Evolutionary conservation across 495 filamentous ascomycete species (phyloP).

Genomic region (Choiromyces venosus): DNA sequence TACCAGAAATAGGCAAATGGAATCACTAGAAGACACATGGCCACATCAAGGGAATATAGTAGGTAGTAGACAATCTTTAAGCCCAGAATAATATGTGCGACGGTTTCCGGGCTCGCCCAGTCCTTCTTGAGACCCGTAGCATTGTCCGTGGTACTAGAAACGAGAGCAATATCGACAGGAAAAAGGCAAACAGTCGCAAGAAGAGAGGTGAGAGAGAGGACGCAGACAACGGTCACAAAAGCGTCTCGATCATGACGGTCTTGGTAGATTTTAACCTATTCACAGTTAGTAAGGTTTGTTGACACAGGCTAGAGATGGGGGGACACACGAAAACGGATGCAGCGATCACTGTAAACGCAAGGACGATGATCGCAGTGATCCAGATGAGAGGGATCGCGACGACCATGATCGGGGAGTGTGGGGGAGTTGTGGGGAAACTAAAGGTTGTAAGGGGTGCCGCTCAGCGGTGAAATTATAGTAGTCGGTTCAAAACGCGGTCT

Average conservation of each 20-base stretch:
- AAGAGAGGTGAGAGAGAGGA: slow-evolving; percentile 76
- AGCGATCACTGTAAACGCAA: slow-evolving; percentile 34
- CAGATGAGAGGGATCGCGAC: slow-evolving; percentile 41
- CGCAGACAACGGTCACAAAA: slow-evolving; percentile 71
- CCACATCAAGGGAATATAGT: slow-evolving; percentile 83
- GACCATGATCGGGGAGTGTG: slow-evolving; percentile 6
- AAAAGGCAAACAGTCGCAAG: slow-evolving; percentile 88
- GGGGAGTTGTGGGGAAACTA: background rate
- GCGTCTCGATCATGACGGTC: slow-evolving; percentile 76
- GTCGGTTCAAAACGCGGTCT: background rate
- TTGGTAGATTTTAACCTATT: slow-evolving; percentile 60
- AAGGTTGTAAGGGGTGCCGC: background rate
- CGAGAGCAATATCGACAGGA: slow-evolving; percentile 90
- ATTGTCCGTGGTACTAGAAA: slow-evolving; percentile 77
- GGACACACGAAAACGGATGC: slow-evolving; percentile 35
- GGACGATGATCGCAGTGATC: slow-evolving; percentile 37
- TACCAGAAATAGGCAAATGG: slow-evolving; percentile 97
- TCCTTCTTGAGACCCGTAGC: slow-evolving; percentile 78
- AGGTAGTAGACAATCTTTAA: slow-evolving; percentile 87
- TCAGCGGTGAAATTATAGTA: background rate
- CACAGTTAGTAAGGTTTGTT: slow-evolving; percentile 9
- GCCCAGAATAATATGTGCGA: slow-evolving; percentile 69
- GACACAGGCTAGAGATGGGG: background rate
- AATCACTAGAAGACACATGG: slow-evolving; percentile 83
- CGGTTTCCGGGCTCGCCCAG: slow-evolving; percentile 76